phyloP scores from a whole-genome alignment of 768 basidiomycete species.

The Boletus eberwhitei region DNA sequence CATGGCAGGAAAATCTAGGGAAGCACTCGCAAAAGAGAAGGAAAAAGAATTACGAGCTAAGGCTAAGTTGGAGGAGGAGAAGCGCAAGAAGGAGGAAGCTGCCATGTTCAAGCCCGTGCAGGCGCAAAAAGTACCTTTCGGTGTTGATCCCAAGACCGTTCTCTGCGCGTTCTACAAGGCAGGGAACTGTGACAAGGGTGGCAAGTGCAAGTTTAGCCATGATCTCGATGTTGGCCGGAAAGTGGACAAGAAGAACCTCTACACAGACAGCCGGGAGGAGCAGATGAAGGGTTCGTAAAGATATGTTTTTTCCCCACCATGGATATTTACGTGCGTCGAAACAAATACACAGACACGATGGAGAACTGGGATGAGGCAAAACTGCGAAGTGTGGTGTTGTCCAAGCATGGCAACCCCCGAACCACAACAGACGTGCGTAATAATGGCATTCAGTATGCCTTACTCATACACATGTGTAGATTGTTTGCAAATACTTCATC shows the following conservation, averaged over 20 bases:
- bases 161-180: constrained; percentile 92
- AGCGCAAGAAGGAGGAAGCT: constrained; percentile 80
- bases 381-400: constrained; percentile 79
- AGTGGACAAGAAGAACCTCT: constrained; percentile 93
- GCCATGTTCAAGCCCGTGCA: constrained; percentile 79
- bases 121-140: constrained; percentile 85
- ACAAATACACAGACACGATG: constrained; percentile 78
- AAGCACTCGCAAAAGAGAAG: constrained; percentile 77
- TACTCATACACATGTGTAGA: constrained; percentile 43
- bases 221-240: constrained; percentile 86
- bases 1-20: constrained; percentile 75
- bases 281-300: constrained; percentile 60
- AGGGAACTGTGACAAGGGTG: constrained; percentile 90
- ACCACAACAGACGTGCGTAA: constrained; percentile 82
- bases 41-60: constrained; percentile 77
- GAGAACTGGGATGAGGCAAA: constrained; percentile 97
- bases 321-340: background rate
- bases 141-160: constrained; percentile 94
- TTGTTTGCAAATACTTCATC: constrained; percentile 97
- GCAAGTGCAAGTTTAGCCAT: constrained; percentile 97
- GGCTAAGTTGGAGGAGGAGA: constrained; percentile 75
- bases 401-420: constrained; percentile 85
- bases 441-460: background rate
- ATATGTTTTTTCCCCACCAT: background rate
- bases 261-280: constrained; percentile 83